Evolutionary conservation across 2,329 filamentous ascomycete species (phyloP).

Genomic region (Monilinia fructigena): DNA sequence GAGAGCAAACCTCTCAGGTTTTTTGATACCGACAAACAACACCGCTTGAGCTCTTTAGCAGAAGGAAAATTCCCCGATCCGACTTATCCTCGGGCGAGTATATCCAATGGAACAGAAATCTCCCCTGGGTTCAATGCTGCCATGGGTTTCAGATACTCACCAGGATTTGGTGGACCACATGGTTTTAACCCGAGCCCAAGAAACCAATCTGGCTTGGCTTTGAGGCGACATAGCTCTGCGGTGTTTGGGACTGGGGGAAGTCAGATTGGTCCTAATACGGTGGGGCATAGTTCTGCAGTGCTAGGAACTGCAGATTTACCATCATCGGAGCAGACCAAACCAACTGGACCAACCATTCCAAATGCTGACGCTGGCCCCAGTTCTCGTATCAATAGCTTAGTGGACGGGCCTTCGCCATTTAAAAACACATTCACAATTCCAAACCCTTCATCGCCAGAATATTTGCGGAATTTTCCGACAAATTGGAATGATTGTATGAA

Average conservation of each 20-base stretch:
- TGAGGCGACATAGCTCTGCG: background rate
- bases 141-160: slow-evolving; percentile 19
- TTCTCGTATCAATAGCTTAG: background rate
- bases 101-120: background rate
- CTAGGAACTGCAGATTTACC: background rate
- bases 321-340: background rate
- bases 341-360: background rate
- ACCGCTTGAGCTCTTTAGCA: background rate
- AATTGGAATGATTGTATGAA: background rate
- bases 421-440: background rate
- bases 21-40: slow-evolving; percentile 18
- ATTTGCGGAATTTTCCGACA: background rate
- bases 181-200: slow-evolving; percentile 14
- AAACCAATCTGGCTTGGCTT: background rate
- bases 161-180: slow-evolving; percentile 17
- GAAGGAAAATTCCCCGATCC: slow-evolving; percentile 18
- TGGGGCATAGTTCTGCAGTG: background rate
- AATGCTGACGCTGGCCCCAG: background rate
- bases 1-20: slow-evolving; percentile 11
- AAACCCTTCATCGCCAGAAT: background rate
- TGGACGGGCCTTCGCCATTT: background rate
- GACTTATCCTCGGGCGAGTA: slow-evolving; percentile 19
- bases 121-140: slow-evolving; percentile 18
- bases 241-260: background rate
- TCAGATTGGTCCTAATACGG: no score